Evolutionary conservation across 805 yeast species (phyloP).

Genomic region (Wickerhamiella dianesei): DNA sequence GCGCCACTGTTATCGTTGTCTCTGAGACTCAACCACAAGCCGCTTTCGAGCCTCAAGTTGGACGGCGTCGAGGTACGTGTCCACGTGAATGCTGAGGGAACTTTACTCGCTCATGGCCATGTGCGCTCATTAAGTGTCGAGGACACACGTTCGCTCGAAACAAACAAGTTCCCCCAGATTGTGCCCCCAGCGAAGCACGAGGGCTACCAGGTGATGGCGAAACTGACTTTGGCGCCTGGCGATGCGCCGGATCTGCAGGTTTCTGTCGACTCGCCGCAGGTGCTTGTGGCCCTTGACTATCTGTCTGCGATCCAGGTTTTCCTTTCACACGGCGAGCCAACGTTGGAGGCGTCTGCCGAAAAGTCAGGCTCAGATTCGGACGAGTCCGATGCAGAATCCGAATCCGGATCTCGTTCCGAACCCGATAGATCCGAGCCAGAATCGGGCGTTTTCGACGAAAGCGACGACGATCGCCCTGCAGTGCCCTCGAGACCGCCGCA

Average conservation of each 20-base stretch:
- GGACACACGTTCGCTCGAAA: constrained; percentile 51
- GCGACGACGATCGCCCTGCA: constrained; percentile 6
- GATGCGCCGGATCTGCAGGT: constrained; percentile 12
- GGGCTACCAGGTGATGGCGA: constrained; percentile 58
- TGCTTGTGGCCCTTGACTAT: constrained; percentile 76
- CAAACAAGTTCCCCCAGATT: constrained; percentile 64
- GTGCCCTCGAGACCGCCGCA: not conserved
- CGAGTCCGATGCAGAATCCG: not conserved
- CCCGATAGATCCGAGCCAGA: not conserved
- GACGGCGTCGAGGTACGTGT: constrained; percentile 43
- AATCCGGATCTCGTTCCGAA: not conserved
- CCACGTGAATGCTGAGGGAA: constrained; percentile 38
- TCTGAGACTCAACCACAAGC: constrained; percentile 11
- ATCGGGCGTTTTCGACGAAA: constrained; percentile 7
- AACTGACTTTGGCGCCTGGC: constrained; percentile 20
- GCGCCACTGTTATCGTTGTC: constrained; percentile 15
- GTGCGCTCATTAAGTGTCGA: constrained; percentile 62
- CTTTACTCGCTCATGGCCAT: constrained; percentile 45
- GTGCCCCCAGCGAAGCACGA: constrained; percentile 56
- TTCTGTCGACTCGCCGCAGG: constrained; percentile 63
- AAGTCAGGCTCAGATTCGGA: constrained; percentile 10
- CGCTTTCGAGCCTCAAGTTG: constrained; percentile 46
- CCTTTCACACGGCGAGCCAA: constrained; percentile 40
- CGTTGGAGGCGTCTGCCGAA: too few species aligned
- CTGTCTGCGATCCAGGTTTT: constrained; percentile 61